A percentile compares a stretch with the other conserved stretches of the same genome.
These are phyloP conservation scores for Niveomyces coronatus DNA, from an alignment of 2,329 filamentous ascomycete species.

Conservation along the genomic window DNA sequence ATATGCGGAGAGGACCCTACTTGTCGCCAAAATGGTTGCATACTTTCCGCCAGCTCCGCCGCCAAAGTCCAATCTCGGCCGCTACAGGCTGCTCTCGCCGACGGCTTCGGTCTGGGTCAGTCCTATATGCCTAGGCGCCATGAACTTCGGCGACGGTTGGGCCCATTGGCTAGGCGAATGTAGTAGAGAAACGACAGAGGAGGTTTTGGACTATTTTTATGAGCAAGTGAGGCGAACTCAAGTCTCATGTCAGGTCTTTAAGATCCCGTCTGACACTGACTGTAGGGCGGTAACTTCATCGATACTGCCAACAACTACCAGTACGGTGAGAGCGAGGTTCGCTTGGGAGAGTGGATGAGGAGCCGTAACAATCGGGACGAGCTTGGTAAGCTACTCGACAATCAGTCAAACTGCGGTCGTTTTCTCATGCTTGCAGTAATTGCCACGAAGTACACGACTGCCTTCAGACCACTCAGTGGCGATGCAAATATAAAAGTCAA, in stretches of 20 bases:
- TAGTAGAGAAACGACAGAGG: slow-evolving; percentile 49
- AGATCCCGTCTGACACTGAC: neutral
- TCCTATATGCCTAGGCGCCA: slow-evolving; percentile 53
- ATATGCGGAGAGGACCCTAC: too few species aligned
- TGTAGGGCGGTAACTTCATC: slow-evolving; percentile 54
- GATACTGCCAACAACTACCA: slow-evolving; percentile 64
- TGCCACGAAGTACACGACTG: slow-evolving; percentile 58
- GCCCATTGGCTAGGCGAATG: slow-evolving; percentile 50
- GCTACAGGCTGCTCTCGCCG: slow-evolving; percentile 57
- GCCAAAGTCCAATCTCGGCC: slow-evolving; percentile 49
- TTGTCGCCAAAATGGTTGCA: slow-evolving; percentile 6
- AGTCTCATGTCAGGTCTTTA: neutral
- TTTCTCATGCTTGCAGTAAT: slow-evolving; percentile 33
- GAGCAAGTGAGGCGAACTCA: slow-evolving; percentile 31
- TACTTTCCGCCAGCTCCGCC: slow-evolving; percentile 30
- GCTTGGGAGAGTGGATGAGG: slow-evolving; percentile 64
- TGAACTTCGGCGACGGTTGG: slow-evolving; percentile 54
- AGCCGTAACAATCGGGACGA: slow-evolving; percentile 53
- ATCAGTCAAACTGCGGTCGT: too few species aligned
- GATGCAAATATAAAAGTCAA: slow-evolving; percentile 37
- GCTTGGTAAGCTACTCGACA: slow-evolving; percentile 26
- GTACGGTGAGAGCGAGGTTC: slow-evolving; percentile 48
- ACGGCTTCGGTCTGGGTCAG: slow-evolving; percentile 57
- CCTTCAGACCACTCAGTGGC: slow-evolving; percentile 33
- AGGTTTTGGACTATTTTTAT: slow-evolving; percentile 56